Evolutionary conservation across 2,329 filamentous ascomycete species (phyloP), one percentile per base, ranked within the genome.

Genomic region (Remersonia thermophila): DNA sequence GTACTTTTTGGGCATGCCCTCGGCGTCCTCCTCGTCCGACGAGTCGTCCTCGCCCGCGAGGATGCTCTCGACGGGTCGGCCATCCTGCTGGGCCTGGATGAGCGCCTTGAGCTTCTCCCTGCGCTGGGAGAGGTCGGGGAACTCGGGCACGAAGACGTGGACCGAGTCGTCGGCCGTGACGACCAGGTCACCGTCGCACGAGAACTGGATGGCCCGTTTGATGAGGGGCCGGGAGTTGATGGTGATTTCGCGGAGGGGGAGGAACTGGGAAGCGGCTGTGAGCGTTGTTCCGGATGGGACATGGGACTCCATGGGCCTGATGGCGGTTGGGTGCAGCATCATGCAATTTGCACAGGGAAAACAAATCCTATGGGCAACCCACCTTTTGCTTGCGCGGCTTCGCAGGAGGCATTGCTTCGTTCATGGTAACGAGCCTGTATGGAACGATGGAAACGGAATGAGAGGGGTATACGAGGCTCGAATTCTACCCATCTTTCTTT

Each of bases 161-260:
- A 53, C 50, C 29, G 65, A 67, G 49, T 76, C 71, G 42, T 72
- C 67, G n/a, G 67, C 66, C 2, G 63, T 66, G 23, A 74, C 60
- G 25, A 71, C 71, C 4, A 76, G 57, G 47, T 74, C 71, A 16
- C 65, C 68, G 36, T 76, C 71, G 42, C 65, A 66, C 15, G 71
- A 76, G 66, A 71, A 75, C 26, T 65, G 46, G 16, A 66, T 49
- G 30, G 61, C 60, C 35, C 62, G 59, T 30, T 50, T 54, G 42
- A 44, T 39, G 25, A 52, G 38, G 0, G 56, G 57, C 9, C 49
- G 44, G 2, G 50, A 48, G 11, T 48, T 47, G 14, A 57, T 43
- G 4, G 46, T 47, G 17, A 58, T 45, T 17, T 51, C 43, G 7
- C 66, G 63, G 7, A 75, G 58, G 1, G 66, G 66, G 6, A 66